These are phyloP conservation scores for Acacia concinna DNA, from an alignment of 331 rosid genomes.

Conservation along the genomic window DNA sequence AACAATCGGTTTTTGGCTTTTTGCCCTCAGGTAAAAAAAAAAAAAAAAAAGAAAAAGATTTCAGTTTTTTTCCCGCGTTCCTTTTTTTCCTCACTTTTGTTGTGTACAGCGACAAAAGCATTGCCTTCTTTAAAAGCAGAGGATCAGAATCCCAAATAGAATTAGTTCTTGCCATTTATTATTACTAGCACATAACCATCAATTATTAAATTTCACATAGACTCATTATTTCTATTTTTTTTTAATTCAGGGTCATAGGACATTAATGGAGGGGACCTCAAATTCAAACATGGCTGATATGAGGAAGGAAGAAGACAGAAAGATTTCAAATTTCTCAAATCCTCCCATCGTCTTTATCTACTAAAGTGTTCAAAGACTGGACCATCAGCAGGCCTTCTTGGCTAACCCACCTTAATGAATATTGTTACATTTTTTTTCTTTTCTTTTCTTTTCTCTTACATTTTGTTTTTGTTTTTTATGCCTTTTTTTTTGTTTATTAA, in stretches of 20 bases:
- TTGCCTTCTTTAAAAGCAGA: slow-evolving; percentile 21
- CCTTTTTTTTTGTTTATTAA: neutral
- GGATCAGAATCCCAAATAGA: neutral
- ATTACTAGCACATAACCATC: neutral
- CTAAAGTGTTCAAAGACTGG: slow-evolving; percentile 28
- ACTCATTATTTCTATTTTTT: neutral
- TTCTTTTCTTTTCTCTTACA: neutral
- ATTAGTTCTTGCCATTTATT: neutral
- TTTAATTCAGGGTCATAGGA: slow-evolving; percentile 7
- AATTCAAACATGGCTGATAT: slow-evolving; percentile 20
- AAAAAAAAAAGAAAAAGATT: no score
- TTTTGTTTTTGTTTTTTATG: neutral
- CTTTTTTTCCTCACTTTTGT: no score
- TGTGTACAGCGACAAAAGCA: neutral
- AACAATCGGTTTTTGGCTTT: no score
- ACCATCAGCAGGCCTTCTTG: slow-evolving; percentile 41
- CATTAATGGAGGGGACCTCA: slow-evolving; percentile 31
- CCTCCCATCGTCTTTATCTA: slow-evolving; percentile 15
- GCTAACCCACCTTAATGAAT: slow-evolving; percentile 53
- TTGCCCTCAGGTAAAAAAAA: no score
- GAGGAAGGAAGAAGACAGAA: slow-evolving; percentile 29
- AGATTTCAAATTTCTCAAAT: slow-evolving; percentile 21
- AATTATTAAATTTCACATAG: neutral
- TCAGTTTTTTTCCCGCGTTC: neutral
- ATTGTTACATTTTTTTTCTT: neutral